Percentiles rank a stretch among this genome's conserved stretches.
These are phyloP conservation scores for Solanum pimpinellifolium DNA, from an alignment of 257 asterid genomes.

Conservation along the genomic window DNA sequence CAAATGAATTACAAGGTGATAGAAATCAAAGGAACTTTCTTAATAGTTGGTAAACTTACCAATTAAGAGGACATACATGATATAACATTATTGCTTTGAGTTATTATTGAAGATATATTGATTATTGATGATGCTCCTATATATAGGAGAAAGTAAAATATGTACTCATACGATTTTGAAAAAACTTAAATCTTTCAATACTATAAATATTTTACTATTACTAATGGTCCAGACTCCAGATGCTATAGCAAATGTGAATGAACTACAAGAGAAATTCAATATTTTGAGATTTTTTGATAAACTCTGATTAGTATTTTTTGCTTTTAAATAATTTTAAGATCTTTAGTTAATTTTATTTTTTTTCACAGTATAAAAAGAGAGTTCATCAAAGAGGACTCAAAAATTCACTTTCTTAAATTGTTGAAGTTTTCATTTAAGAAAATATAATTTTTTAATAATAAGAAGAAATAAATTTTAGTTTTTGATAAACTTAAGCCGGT, in stretches of 20 bases:
- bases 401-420: neutral
- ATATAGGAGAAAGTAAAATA: neutral
- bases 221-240: neutral
- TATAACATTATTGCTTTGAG: neutral
- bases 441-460: too few species aligned
- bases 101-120: too few species aligned
- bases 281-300: neutral
- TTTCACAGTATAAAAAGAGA: neutral
- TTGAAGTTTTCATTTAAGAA: neutral
- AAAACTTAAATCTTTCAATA: too few species aligned
- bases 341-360: too few species aligned
- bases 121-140: too few species aligned
- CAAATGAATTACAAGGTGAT: neutral
- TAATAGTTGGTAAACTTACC: neutral
- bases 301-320: rapidly evolving
- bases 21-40: neutral
- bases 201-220: neutral
- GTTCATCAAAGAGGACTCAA: neutral
- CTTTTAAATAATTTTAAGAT: neutral
- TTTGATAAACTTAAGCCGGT: neutral
- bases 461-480: neutral
- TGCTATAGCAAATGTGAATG: neutral
- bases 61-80: neutral
- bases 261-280: too few species aligned
- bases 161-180: neutral